Evolutionary conservation across 2,329 filamentous ascomycete genomes (phyloP), one percentile per base, ranked within the genome.

Genomic region (Drechmeria coniospora): DNA sequence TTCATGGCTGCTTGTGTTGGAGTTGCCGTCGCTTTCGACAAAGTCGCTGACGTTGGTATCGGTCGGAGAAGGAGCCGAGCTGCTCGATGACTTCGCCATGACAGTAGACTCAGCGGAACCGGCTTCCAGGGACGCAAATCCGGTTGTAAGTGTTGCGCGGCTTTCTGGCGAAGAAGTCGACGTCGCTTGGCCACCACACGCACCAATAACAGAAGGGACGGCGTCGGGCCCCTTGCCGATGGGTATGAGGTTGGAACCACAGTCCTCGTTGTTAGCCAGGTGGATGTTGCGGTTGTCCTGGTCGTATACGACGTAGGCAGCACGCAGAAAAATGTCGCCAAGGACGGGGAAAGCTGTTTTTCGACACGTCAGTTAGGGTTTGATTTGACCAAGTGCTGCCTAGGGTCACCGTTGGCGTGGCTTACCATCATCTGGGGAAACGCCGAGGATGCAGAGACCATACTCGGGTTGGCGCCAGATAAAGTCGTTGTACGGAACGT

Each of bases 401-500:
- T 11, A 4, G 12, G 9, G 1, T 14, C 11, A 15, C 16, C 10
- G 17, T 18, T 14, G 15, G 15, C 4, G 7, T 2, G 3, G 25
- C 30, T 26, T 10, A 34, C 46, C 38, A 5, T 54, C 45, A n/a
- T 52, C 59, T 16, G 43, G 37, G 31, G 59, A 50, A 17, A 66
- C 61, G 29, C 62, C 64, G 7, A 71, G 44, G 24, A 61, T 54
- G 24, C 56, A 51, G 14, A 42, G 35, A 17, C 33, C 39, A 14
- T 44, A 36, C 18, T 40, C 32, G 9, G 42, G 38, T 23, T 51
- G 44, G 23, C 50, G 37, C 55, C 54, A 59, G 31, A 65, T 51
- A 21, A 68, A 59, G 38, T 68, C 61, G 13, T 42, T 46, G 29
- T 62, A 49, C 7, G 54, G 41, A 8, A 68, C 61, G 20, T 53